Percentiles rank a stretch among this genome's conserved stretches.
phyloP scores from a whole-genome alignment of 2,329 filamentous ascomycete genomes.

The Pestalotiopsis sp. region DNA sequence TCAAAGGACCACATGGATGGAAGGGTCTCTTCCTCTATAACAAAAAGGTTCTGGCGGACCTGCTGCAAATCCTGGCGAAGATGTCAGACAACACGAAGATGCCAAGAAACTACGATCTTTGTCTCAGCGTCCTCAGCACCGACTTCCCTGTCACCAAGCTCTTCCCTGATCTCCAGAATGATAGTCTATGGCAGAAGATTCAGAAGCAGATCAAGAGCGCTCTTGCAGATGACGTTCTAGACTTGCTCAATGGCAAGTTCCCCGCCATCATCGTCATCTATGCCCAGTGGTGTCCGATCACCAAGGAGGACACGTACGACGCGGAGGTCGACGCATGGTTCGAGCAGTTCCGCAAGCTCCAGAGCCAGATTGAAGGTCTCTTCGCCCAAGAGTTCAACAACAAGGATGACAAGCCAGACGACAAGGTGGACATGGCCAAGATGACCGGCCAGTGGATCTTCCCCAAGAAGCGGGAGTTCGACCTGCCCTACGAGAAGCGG shows the following conservation, averaged over 20 bases:
- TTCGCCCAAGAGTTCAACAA: background rate
- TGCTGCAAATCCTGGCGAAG: background rate
- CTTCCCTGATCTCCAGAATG: background rate
- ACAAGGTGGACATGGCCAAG: constrained; percentile 34
- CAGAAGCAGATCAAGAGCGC: background rate
- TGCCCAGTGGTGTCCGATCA: constrained; percentile 50
- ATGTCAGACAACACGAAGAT: background rate
- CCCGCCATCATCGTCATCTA: constrained; percentile 46
- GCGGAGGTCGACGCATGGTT: constrained; percentile 39
- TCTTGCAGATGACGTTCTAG: background rate
- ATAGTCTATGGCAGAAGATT: background rate
- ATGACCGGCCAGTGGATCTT: constrained; percentile 51
- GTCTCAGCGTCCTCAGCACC: background rate
- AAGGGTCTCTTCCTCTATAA: background rate
- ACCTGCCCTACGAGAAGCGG: constrained; percentile 51
- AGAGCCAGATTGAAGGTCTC: background rate
- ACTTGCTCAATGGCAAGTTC: constrained; percentile 36
- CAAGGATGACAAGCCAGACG: background rate
- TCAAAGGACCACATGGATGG: background rate
- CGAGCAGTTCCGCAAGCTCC: constrained; percentile 27
- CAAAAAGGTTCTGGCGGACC: background rate
- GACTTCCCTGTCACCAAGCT: background rate
- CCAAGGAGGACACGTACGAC: constrained; percentile 37
- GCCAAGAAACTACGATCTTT: background rate
- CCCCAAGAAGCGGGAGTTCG: constrained; percentile 46